Base-by-base conservation (phyloP, 805 yeast species). In the Candida nitratophila region DNA sequence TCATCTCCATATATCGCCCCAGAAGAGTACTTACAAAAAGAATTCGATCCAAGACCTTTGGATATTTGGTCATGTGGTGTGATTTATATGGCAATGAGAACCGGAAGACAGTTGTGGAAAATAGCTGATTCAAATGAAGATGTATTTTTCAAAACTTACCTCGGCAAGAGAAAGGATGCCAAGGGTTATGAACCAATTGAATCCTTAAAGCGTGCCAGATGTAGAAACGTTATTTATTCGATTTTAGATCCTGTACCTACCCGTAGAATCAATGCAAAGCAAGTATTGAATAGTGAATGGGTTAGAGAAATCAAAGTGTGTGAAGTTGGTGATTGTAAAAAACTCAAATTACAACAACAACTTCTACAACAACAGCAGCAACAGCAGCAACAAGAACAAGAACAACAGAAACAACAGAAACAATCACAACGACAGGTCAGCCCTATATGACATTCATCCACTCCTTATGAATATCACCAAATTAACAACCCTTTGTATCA, bases 41-140 rank as follows among this genome's bases (percentile, higher is more conserved):
- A 78, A 55, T 88, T 86, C 62, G 96, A 88, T 63, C 85, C 95
- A 2, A 65, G 96, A 45, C 74, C 84, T 31, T 84, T 85, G 7
- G 96, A 88, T 65, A 79, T 87, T 32, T 88, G 96, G 96, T 81
- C 96, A 0, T 86, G 95, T 68, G 96, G 96, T 41, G 91, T 88
- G 11, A 87, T 88, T 31, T 88, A 85, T 59, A 83, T 88, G 87
- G 95, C 95, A 7, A 83, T 88, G 91, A 71, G 97, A 54, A 86
- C 96, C 0, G 99, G 98, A 4, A 71, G 96, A 43, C 96, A 91
- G 56, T 65, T 93, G 43, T 91, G 98, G 98, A 79, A 85, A 54
- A 67, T 80, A 46, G 96, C 98, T 2, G 77, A 78, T 46, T 74
- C 70, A 27, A 86, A 81, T 37, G 98, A 91, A 59, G 96, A 88